Evolutionary conservation across 306 rosid species (phyloP), one percentile per base, ranked within the genome.

Genomic region (Castanea mollissima): DNA sequence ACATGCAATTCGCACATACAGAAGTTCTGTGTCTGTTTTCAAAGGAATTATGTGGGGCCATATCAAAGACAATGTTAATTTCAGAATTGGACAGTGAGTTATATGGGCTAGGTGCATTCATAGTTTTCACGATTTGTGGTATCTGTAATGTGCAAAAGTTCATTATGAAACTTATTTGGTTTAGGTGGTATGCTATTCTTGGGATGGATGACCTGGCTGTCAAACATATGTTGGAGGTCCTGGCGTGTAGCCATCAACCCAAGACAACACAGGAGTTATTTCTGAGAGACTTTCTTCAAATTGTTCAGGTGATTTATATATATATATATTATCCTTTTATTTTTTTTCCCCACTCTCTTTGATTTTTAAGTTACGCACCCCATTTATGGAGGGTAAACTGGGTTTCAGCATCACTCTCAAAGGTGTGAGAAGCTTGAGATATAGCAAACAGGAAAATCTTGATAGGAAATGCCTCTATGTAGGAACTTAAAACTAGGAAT

Each of bases 51-150:
- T 88, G 23, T 95, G 99, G 99, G 86, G 89, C 85, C 91, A 89
- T 82, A 91, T 95, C 74, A 91, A 83, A 82, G 98, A 95, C 78
- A 98, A 91, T 87, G 96, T 95, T 82, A 91, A 93, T 89, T 95
- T 93, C 84, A 93, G 90, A 83, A 90, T 95, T 81, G 99, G 97
- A 87, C 96, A 91, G 99, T 95, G 89, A 89, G 97, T 89, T 84
- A 44, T 75, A 56, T 55, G 3, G 12, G 71, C 83, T 74, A 74
- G 72, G 55, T 85, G 80, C 71, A 21, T 46, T 69, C 23, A 35
- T 79, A 55, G 57, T 71, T 74, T 76, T 27, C 27, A 29, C 44
- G 34, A 7, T 55, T 79, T 58, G 57, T 77, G 72, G 6, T 11
- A 52, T 20, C 77, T 35, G 19, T 69, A 38, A 79, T 76, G 68